A percentile compares a stretch with the other conserved stretches of the same genome.
Conservation (phyloP, 78 protist species). For the Cavenderia fasciculata region DNA sequence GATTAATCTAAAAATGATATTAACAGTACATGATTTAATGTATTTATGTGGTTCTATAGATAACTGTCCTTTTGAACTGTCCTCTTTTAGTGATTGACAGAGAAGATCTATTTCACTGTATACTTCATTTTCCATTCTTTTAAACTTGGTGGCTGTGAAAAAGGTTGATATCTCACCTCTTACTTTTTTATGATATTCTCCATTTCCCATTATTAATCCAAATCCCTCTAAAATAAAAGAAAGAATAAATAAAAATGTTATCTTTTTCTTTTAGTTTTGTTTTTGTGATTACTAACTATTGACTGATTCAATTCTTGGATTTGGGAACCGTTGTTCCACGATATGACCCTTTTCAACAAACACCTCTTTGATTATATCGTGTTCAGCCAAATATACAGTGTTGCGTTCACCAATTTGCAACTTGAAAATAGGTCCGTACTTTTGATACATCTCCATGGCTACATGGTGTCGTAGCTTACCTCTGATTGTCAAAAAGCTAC, state of each 20-base stretch:
- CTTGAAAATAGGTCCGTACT: constrained; percentile 36
- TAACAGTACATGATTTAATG: not conserved
- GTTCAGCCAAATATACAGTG: constrained; percentile 6
- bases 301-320: not conserved
- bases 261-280: no score
- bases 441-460: not conserved
- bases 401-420: constrained; percentile 16
- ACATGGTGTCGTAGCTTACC: not conserved
- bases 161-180: no score
- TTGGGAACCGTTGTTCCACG: constrained; percentile 15
- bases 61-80: not conserved
- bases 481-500: no score
- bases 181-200: no score
- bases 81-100: not conserved
- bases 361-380: not conserved
- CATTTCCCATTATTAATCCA: no score
- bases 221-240: no score
- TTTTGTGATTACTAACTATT: no score
- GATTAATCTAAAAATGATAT: constrained; percentile 9
- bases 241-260: no score
- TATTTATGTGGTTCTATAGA: not conserved
- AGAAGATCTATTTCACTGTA: not conserved
- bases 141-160: no score
- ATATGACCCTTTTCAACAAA: not conserved
- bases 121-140: not conserved